phyloP scores from a whole-genome alignment of 768 basidiomycete genomes.

The Tylopilus intermedius region DNA sequence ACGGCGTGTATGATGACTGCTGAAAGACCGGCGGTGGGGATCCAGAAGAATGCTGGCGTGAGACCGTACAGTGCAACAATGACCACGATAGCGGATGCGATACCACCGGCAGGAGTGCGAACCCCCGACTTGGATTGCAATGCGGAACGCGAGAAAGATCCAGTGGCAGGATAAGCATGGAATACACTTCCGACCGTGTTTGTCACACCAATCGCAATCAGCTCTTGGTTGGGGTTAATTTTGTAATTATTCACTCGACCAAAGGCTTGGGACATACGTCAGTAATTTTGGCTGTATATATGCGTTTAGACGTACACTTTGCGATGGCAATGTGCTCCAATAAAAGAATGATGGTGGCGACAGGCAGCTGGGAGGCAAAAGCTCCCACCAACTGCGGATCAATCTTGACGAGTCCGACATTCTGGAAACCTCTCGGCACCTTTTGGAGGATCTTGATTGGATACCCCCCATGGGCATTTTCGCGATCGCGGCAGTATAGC shows the following conservation, averaged over 20 bases:
- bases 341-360: slow-evolving; percentile 84
- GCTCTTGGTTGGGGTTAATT: slow-evolving; percentile 88
- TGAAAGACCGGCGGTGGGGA: slow-evolving; percentile 74
- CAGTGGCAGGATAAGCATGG: slow-evolving; percentile 91
- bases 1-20: slow-evolving; percentile 96
- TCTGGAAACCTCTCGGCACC: slow-evolving; percentile 81
- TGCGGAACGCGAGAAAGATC: slow-evolving; percentile 97
- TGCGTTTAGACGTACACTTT: slow-evolving; percentile 58
- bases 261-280: slow-evolving; percentile 57
- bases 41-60: slow-evolving; percentile 90
- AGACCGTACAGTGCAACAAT: slow-evolving; percentile 92
- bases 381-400: slow-evolving; percentile 53
- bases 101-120: slow-evolving; percentile 89
- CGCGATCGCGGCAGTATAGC: slow-evolving; percentile 70
- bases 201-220: slow-evolving; percentile 96
- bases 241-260: slow-evolving; percentile 94
- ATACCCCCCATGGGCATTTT: slow-evolving; percentile 49
- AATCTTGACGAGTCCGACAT: slow-evolving; percentile 45
- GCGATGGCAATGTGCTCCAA: slow-evolving; percentile 96
- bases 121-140: slow-evolving; percentile 95
- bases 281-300: slow-evolving; percentile 1
- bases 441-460: slow-evolving; percentile 79
- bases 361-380: slow-evolving; percentile 70
- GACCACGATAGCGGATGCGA: slow-evolving; percentile 81
- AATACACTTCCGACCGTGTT: slow-evolving; percentile 90